These are phyloP conservation scores for Coemansia sp. DNA, from an alignment of 192 early-diverging fungal genomes.

Conservation along the genomic window DNA sequence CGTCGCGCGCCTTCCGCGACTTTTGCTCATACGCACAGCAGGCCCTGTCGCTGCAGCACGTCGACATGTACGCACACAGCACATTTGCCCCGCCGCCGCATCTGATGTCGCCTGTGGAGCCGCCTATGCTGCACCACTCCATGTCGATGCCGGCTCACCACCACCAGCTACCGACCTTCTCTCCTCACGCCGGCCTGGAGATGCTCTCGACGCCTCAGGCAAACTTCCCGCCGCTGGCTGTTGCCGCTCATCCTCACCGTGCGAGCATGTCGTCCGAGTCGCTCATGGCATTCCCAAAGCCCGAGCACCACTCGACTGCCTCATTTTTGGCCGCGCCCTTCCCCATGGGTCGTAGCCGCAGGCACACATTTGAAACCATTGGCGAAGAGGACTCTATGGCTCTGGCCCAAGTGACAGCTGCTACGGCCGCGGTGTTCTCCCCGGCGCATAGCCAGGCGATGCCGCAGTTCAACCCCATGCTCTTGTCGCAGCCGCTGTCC, in stretches of 20 bases:
- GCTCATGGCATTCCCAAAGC: slow-evolving; percentile 22
- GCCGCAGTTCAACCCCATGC: slow-evolving; percentile 45
- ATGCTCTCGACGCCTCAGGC: not conserved
- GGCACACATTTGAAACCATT: slow-evolving; percentile 53
- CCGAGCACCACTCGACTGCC: slow-evolving; percentile 1
- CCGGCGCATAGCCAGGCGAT: slow-evolving; percentile 13
- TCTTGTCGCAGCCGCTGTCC: slow-evolving; percentile 43
- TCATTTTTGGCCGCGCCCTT: slow-evolving; percentile 5
- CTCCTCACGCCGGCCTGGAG: slow-evolving; percentile 5
- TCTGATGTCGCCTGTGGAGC: not conserved
- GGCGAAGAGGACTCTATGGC: slow-evolving; percentile 43
- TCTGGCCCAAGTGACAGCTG: slow-evolving; percentile 19
- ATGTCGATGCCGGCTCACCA: slow-evolving; percentile 1
- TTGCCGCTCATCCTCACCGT: slow-evolving; percentile 18
- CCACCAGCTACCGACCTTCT: slow-evolving; percentile 3
- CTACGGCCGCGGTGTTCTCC: not conserved
- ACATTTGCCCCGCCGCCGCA: slow-evolving; percentile 15
- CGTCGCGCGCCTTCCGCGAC: slow-evolving; percentile 55
- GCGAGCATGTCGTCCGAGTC: slow-evolving; percentile 25
- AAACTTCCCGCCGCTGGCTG: slow-evolving; percentile 4
- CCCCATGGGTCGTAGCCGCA: slow-evolving; percentile 18
- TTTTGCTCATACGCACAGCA: slow-evolving; percentile 47
- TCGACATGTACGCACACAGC: slow-evolving; percentile 22
- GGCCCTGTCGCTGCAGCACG: slow-evolving; percentile 52
- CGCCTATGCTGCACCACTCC: not conserved